Evolutionary conservation across 805 yeast genomes (phyloP), one percentile per base, ranked within the genome.

Genomic region (Candida qinlingensis): DNA sequence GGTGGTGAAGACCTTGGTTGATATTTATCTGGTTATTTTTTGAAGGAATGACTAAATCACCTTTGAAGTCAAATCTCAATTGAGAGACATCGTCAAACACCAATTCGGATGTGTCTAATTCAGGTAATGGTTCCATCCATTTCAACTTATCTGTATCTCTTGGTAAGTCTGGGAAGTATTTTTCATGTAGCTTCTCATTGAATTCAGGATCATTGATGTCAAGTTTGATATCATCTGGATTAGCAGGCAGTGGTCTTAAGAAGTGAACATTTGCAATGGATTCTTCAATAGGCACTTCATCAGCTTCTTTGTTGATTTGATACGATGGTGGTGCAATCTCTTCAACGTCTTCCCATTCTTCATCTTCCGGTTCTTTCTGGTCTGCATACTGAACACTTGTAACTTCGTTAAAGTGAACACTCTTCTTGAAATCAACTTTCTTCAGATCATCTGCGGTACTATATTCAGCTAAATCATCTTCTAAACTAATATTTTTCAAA

Each of bases 121-220:
- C 73, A 28, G 77, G 71, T 1, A 83, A 77, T 3, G 87, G 81
- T 49, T 83, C 77, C 96, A 91, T 91, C 99, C 99, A 94, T 50
- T 90, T 86, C 48, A 94, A 65, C 57, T 87, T 85, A 38, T 80
- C 82, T 0, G 87, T 77, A 55, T 94, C 96, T 42, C 73, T 80
- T 2, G 97, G 96, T 44, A 94, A 71, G 55, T 90, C 92, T 1
- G 99, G 97, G 67, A 83, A 94, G 67, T 80, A 92, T 60, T 86
- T 87, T 28, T 81, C 85, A 59, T 90, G 94, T 45, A 94, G 69
- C 59, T 89, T 84, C 29, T 82, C 82, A 55, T 81, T 76, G 63
- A 91, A 91, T 9, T 83, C 75, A 1, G 95, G 94, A 64, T 85
- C 96, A 59, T 85, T 72, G 6, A 87, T 64, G 55, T 87, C 90